These are phyloP conservation scores for Pulveroboletus sp. DNA, from an alignment of 1,284 basidiomycete genomes.

Conservation along the genomic window DNA sequence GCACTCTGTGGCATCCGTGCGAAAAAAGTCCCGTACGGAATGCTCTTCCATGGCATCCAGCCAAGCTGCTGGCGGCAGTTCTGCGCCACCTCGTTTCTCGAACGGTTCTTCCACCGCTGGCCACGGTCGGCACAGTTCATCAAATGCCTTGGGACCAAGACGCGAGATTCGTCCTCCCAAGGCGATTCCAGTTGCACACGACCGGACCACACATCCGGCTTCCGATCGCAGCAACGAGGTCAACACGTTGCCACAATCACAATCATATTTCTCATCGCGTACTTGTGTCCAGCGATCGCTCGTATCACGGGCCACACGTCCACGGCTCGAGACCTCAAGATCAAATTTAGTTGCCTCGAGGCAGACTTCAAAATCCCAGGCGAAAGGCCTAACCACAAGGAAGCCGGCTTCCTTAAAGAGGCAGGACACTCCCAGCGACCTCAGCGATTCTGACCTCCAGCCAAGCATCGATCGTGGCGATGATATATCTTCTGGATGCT, in stretches of 20 bases:
- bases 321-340: conserved; percentile 20
- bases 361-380: conserved; percentile 32
- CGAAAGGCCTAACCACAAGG: conserved; percentile 41
- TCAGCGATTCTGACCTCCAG: conserved; percentile 34
- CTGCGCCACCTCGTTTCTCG: conserved; percentile 11
- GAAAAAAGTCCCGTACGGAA: conserved; percentile 22
- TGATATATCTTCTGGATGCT: conserved; percentile 38
- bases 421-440: conserved; percentile 26
- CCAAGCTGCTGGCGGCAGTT: conserved; percentile 19
- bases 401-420: conserved; percentile 33
- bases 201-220: conserved; percentile 24
- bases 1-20: conserved; percentile 25
- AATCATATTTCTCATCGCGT: conserved; percentile 32
- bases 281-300: conserved; percentile 18
- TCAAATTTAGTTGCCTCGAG: conserved; percentile 35
- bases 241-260: conserved; percentile 33
- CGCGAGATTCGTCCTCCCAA: conserved; percentile 57
- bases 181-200: conserved; percentile 29
- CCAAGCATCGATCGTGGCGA: conserved; percentile 30
- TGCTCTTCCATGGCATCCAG: conserved; percentile 10
- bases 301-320: conserved; percentile 25
- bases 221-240: conserved; percentile 30
- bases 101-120: conserved; percentile 25
- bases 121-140: conserved; percentile 19
- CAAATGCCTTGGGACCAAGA: conserved; percentile 40